Evolutionary conservation across 441 rosid genomes (phyloP).

Genomic region (Macaranga tanarius): DNA sequence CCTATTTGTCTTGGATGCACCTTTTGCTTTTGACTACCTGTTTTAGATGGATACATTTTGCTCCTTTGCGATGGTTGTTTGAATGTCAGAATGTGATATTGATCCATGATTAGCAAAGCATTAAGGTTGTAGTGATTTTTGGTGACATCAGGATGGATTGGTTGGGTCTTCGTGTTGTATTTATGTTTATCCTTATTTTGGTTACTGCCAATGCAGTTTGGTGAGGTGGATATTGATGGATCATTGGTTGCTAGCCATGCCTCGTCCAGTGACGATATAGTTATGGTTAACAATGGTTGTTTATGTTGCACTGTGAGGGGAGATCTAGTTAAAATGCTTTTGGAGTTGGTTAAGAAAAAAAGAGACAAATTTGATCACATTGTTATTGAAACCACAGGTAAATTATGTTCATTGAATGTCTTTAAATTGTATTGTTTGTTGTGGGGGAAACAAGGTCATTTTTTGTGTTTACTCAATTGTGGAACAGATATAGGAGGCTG

Average conservation of each 20-base stretch:
- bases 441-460: not conserved
- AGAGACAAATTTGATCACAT: constrained; percentile 66
- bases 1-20: not conserved
- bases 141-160: not conserved
- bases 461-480: not conserved
- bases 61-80: not conserved
- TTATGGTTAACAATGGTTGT: constrained; percentile 79
- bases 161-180: not conserved
- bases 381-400: constrained; percentile 76
- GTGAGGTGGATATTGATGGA: constrained; percentile 78
- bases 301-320: constrained; percentile 74
- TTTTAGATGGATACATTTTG: not conserved
- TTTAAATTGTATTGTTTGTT: not conserved
- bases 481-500: not conserved
- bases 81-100: not conserved
- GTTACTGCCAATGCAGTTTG: constrained; percentile 47
- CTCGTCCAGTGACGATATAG: constrained; percentile 56
- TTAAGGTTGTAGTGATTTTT: not conserved
- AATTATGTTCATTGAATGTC: not conserved
- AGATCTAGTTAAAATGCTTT: constrained; percentile 74
- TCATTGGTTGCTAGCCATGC: constrained; percentile 77
- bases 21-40: not conserved
- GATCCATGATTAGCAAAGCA: not conserved
- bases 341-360: constrained; percentile 57
- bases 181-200: constrained; percentile 7